These are phyloP conservation scores for Lophiotrema nucula DNA, from an alignment of 495 filamentous ascomycete species.

Conservation along the genomic window DNA sequence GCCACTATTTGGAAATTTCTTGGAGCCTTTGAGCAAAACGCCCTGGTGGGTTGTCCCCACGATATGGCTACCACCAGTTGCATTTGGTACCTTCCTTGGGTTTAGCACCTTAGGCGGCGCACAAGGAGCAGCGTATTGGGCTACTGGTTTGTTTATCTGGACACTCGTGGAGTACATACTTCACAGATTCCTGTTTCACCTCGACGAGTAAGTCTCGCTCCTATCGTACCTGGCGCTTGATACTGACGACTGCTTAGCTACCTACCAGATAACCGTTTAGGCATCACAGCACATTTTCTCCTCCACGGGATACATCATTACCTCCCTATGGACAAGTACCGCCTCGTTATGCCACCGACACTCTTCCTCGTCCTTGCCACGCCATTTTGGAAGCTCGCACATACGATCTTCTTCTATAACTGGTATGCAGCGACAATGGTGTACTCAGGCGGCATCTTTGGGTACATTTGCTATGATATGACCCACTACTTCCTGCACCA, in stretches of 20 bases:
- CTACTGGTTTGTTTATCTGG: constrained; percentile 72
- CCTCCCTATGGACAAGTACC: constrained; percentile 94
- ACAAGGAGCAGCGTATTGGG: constrained; percentile 56
- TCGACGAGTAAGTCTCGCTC: constrained; percentile 68
- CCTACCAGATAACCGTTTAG: constrained; percentile 89
- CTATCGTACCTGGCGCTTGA: constrained; percentile 15
- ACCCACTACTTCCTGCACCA: constrained; percentile 99
- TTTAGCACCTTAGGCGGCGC: constrained; percentile 52
- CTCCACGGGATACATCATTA: constrained; percentile 98
- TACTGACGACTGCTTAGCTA: constrained; percentile 51
- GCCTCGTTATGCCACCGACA: constrained; percentile 95
- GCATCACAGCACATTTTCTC: constrained; percentile 84
- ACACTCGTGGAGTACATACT: constrained; percentile 85
- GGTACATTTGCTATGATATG: constrained; percentile 93
- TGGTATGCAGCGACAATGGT: constrained; percentile 75
- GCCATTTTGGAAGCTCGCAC: constrained; percentile 93
- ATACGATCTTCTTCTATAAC: constrained; percentile 77
- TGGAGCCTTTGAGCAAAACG: constrained; percentile 91
- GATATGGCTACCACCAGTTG: constrained; percentile 80
- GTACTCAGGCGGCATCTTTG: constrained; percentile 89
- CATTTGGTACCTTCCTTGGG: constrained; percentile 71
- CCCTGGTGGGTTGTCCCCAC: constrained; percentile 87
- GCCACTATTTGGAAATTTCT: constrained; percentile 94
- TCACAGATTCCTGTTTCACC: constrained; percentile 91
- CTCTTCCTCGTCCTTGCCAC: constrained; percentile 80